Evolutionary conservation across 164 flowering plant genomes (phyloP).

Genomic region (Vitis riparia): DNA sequence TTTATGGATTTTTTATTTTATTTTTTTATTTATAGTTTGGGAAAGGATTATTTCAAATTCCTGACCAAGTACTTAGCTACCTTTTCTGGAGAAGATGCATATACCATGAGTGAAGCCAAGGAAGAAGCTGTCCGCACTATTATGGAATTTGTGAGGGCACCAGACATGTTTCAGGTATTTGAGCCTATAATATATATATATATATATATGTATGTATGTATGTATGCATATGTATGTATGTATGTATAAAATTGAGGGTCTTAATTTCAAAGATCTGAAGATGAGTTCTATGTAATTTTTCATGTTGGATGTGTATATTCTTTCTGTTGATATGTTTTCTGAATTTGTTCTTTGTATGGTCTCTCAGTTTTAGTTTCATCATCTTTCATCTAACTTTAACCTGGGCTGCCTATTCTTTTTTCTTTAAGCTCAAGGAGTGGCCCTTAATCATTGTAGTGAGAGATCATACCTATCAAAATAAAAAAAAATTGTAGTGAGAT

Average conservation of each 20-base stretch:
- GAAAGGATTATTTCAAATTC: conserved; percentile 74
- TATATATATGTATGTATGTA: no score
- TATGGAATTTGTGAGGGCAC: conserved; percentile 84
- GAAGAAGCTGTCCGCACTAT: conserved; percentile 85
- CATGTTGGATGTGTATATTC: background rate
- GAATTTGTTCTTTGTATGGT: background rate
- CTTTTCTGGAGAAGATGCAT: conserved; percentile 79
- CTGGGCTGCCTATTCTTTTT: no score
- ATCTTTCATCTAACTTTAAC: no score
- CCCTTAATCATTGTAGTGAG: no score
- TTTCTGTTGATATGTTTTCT: background rate
- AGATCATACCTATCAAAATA: no score
- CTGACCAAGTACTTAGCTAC: conserved; percentile 85
- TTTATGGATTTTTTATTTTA: background rate
- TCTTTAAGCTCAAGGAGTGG: no score
- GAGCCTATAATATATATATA: no score
- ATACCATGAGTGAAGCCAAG: conserved; percentile 72
- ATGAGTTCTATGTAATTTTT: background rate
- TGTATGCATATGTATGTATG: no score
- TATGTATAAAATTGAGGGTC: no score
- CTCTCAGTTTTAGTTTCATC: no score
- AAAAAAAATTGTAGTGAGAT: no score
- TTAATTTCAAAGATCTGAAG: background rate
- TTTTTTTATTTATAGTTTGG: conserved; percentile 46
- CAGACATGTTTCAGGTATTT: conserved; percentile 87